phyloP scores from a whole-genome alignment of 176 grass and related monocot species.

The Dactylis glomerata region DNA sequence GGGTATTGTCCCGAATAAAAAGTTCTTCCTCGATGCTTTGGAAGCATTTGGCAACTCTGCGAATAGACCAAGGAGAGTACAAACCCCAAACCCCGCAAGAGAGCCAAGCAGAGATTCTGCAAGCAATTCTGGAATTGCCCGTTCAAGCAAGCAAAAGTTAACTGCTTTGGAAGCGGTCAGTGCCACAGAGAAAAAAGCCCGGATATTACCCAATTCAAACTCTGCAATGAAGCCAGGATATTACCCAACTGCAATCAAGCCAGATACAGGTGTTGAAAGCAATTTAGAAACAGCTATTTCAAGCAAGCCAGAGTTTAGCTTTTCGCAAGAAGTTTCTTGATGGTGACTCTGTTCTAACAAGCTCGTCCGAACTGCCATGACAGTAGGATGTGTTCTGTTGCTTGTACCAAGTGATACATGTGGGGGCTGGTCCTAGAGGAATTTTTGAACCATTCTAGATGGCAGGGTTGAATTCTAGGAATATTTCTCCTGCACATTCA shows the following conservation, averaged over 20 bases:
- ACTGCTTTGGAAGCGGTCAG: conserved; percentile 37
- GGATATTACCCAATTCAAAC: conserved; percentile 26
- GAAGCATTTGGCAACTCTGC: conserved; percentile 63
- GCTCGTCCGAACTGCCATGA: conserved; percentile 6
- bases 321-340: conserved; percentile 19
- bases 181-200: conserved; percentile 34
- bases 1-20: conserved; percentile 89
- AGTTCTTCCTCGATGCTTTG: conserved; percentile 84
- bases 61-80: conserved; percentile 38
- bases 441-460: neutral
- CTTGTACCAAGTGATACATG: neutral
- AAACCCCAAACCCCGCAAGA: conserved; percentile 13
- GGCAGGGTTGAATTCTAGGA: neutral
- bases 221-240: conserved; percentile 20
- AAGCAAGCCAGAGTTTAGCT: conserved; percentile 8
- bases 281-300: conserved; percentile 1
- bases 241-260: conserved; percentile 14
- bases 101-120: conserved; percentile 34
- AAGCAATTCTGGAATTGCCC: conserved; percentile 9
- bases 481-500: neutral
- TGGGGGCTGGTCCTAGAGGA: neutral
- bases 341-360: neutral
- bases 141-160: neutral
- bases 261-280: conserved; percentile 29
- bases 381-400: neutral